Base-by-base conservation (phyloP, 192 early-diverging fungal genomes). In the Piromyces finnis region DNA sequence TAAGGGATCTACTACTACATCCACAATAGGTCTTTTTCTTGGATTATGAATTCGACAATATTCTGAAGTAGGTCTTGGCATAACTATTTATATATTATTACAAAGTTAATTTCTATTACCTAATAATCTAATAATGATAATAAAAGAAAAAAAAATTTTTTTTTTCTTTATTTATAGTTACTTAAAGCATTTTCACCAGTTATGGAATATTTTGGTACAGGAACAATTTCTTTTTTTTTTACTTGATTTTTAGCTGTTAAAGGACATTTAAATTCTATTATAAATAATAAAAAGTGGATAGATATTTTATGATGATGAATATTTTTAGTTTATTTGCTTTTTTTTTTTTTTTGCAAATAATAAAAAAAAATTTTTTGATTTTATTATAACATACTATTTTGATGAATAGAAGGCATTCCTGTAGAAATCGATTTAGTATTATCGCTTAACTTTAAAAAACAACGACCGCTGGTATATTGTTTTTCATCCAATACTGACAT, bases 1-100 rank as follows among this genome's bases (percentile, higher is more conserved):
- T 9, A 88, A 28, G 0, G 88, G 88, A 77, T 88, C 88, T 28
- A 88, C 83, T 1, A 88, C 88, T 22, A 88, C 88, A 78, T 87
- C 88, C 2, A 88, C 30, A 41, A 79, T 86, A 79, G 29, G 86
- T 82, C 51, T 68, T 27, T 68, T 68, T 68, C 51, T 68, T 68
- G 51, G 51, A n/a, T 68, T 68, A 68, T 68, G 51, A 68, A n/a
- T 5, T 68, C 22, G 26, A 68, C 51, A 68, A n/a, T 68, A 68
- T n/a, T 68, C 51, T 27, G 51, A 26, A 11, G 51, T 26, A 6
- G 51, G 51, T 68, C 51, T 17, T 5, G 51, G 51, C 51, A 68
- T 68, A n/a, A 68, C 51, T 68, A 68, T n/a, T n/a, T n/a, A n/a
- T n/a, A n/a, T n/a, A n/a, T n/a, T n/a, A n/a, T n/a, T n/a, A n/a